Evolutionary conservation across 768 basidiomycete species (phyloP).

Genomic region (Serendipita sp.): DNA sequence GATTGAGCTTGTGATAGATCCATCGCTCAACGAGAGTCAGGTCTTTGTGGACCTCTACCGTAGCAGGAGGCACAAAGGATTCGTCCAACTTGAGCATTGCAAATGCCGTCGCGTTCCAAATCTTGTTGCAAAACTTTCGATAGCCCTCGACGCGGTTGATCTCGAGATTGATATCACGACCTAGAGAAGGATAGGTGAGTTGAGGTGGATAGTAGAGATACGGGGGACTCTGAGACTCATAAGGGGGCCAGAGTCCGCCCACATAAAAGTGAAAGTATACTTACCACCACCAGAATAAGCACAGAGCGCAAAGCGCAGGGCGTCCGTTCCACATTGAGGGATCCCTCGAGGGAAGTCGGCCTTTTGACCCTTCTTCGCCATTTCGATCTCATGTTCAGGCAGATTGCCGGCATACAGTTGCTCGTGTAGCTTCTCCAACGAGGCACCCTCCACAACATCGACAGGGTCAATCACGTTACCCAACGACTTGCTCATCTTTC

Average conservation of each 20-base stretch:
- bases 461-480: constrained; percentile 97
- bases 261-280: constrained; percentile 6
- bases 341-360: constrained; percentile 98
- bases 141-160: constrained; percentile 94
- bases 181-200: constrained; percentile 22
- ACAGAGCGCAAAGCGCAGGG: constrained; percentile 84
- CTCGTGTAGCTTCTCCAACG: constrained; percentile 63
- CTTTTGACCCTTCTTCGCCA: constrained; percentile 91
- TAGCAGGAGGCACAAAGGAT: constrained; percentile 56
- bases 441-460: constrained; percentile 78
- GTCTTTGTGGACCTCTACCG: constrained; percentile 39
- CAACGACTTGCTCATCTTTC: constrained; percentile 97
- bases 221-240: background rate
- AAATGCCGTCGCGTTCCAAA: constrained; percentile 98
- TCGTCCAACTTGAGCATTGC: constrained; percentile 95
- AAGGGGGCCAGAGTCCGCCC: background rate
- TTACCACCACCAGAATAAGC: constrained; percentile 83
- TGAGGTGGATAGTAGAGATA: background rate
- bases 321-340: constrained; percentile 96
- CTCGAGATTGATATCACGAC: constrained; percentile 93
- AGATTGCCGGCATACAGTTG: constrained; percentile 84
- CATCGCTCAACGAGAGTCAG: constrained; percentile 65
- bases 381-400: constrained; percentile 79
- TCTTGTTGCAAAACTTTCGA: constrained; percentile 99
- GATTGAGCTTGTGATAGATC: constrained; percentile 88